phyloP scores from a whole-genome alignment of 2,329 filamentous ascomycete species.

The Pseudogymnoascus sp. region DNA sequence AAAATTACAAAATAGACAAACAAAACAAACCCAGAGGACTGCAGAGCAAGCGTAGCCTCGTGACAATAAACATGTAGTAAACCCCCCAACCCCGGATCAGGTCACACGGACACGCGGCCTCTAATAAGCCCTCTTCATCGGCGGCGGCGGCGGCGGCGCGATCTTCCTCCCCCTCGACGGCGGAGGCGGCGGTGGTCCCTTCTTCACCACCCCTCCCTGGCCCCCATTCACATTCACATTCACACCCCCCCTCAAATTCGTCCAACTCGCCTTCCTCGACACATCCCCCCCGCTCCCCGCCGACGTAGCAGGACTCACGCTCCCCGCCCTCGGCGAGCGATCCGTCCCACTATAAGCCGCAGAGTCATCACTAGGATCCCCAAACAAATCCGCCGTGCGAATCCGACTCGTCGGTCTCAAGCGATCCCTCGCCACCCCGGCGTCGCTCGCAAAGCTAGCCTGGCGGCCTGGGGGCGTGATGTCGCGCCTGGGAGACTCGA shows the following conservation, averaged over 20 bases:
- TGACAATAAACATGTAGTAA: neutral
- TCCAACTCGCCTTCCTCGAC: conserved; percentile 40
- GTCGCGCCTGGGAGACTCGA: conserved; percentile 50
- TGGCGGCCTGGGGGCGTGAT: conserved; percentile 42
- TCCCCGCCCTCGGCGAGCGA: conserved; percentile 39
- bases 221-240: conserved; percentile 17
- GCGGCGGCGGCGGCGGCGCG: conserved; percentile 49
- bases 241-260: conserved; percentile 21
- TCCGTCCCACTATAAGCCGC: conserved; percentile 42
- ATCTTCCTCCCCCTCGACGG: conserved; percentile 57
- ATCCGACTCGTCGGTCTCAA: conserved; percentile 26
- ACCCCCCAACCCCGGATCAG: neutral
- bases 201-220: conserved; percentile 31
- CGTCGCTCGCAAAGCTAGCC: conserved; percentile 40
- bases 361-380: conserved; percentile 42
- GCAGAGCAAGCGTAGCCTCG: neutral
- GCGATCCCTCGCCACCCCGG: conserved; percentile 32
- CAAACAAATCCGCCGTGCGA: conserved; percentile 37
- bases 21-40: neutral
- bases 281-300: conserved; percentile 40
- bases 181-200: conserved; percentile 55
- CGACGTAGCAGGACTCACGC: conserved; percentile 45
- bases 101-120: no score
- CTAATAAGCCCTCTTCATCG: neutral
- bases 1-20: neutral